Evolutionary conservation across 1,284 basidiomycete genomes (phyloP).

Genomic region (Pseudozyma pruni): DNA sequence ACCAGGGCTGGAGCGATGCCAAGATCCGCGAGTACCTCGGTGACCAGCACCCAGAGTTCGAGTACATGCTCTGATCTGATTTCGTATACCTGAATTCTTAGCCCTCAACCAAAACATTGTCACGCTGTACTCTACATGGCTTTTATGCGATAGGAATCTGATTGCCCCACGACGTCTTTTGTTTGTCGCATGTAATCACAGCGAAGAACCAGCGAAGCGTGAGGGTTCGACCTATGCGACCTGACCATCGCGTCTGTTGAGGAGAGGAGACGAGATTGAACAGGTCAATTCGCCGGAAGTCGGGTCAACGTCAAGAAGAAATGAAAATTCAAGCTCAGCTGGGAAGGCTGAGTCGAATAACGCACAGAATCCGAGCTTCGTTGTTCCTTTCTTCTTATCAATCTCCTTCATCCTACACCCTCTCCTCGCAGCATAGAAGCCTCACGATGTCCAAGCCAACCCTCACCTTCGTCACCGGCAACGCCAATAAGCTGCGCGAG

Average conservation of each 20-base stretch:
- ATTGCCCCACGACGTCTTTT: too few species aligned
- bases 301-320: constrained; percentile 1
- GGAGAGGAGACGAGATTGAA: too few species aligned
- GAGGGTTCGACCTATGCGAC: too few species aligned
- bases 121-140: constrained; percentile 7
- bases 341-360: constrained; percentile 26
- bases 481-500: constrained; percentile 91
- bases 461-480: constrained; percentile 84
- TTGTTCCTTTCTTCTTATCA: constrained; percentile 2
- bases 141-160: too few species aligned
- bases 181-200: too few species aligned
- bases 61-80: constrained; percentile 36
- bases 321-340: constrained; percentile 6
- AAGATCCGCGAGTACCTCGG: constrained; percentile 57
- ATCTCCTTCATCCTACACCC: constrained; percentile 1
- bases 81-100: constrained; percentile 9
- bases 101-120: too few species aligned
- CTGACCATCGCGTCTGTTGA: too few species aligned
- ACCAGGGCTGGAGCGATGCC: constrained; percentile 45
- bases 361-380: constrained; percentile 1
- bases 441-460: constrained; percentile 32
- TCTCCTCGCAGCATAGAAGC: not conserved
- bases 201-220: too few species aligned
- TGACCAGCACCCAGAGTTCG: constrained; percentile 59
- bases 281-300: not conserved